A percentile compares a stretch with the other conserved stretches of the same genome.
Evolutionary conservation across 306 rosid genomes (phyloP).

Genomic region (Vicia sativa): DNA sequence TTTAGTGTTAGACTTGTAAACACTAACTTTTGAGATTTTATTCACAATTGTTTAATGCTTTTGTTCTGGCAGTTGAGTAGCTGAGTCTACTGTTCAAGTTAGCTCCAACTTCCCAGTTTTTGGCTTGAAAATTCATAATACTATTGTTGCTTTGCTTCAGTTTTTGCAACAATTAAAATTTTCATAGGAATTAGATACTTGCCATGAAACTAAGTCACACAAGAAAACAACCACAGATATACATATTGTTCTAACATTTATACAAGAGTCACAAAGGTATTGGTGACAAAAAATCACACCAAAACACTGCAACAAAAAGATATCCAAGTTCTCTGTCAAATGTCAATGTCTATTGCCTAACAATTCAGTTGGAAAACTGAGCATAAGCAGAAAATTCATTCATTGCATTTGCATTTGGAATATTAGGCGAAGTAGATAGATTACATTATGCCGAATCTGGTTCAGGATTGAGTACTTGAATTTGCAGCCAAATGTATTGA

Average conservation of each 20-base stretch:
- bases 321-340: background rate
- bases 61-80: background rate
- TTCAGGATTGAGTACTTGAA: background rate
- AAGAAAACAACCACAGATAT: too few species aligned
- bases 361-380: background rate
- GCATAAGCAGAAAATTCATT: background rate
- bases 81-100: background rate
- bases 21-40: background rate
- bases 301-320: too few species aligned
- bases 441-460: background rate
- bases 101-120: background rate
- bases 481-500: too few species aligned
- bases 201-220: too few species aligned
- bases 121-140: background rate
- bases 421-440: background rate
- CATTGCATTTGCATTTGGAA: too few species aligned
- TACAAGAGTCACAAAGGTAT: too few species aligned
- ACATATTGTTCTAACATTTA: too few species aligned
- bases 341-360: background rate
- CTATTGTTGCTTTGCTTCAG: too few species aligned
- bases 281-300: too few species aligned
- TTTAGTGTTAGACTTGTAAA: slow-evolving; percentile 26
- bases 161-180: too few species aligned
- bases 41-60: background rate
- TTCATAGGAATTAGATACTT: too few species aligned